Evolutionary conservation across 2,329 filamentous ascomycete species (phyloP).

Genomic region (Diaporthe humulicola): DNA sequence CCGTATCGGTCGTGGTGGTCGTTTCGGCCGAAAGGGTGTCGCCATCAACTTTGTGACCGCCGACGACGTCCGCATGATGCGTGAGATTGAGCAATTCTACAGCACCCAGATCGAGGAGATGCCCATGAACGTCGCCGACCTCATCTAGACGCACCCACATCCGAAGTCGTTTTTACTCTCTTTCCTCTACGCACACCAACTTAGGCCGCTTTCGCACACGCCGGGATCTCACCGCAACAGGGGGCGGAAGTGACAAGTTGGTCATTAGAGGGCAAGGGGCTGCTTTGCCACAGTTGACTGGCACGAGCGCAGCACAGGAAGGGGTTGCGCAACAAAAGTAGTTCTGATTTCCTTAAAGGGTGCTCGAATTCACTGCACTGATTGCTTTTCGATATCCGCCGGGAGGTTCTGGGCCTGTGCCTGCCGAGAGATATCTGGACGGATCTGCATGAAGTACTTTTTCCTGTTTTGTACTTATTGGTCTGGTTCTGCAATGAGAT

Average conservation of each 20-base stretch:
- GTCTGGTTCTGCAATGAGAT: conserved; percentile 39
- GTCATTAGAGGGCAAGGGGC: conserved; percentile 42
- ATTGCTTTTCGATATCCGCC: conserved; percentile 40
- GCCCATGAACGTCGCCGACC: conserved; percentile 91
- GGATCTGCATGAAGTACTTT: conserved; percentile 38
- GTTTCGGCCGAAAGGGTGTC: conserved; percentile 98
- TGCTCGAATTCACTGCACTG: conserved; percentile 40
- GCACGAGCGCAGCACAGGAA: conserved; percentile 35
- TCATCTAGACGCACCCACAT: conserved; percentile 52
- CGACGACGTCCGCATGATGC: conserved; percentile 96
- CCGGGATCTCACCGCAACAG: conserved; percentile 30
- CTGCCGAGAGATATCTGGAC: conserved; percentile 34
- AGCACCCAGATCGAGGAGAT: conserved; percentile 99
- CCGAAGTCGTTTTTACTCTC: conserved; percentile 37
- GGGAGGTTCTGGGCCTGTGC: conserved; percentile 32
- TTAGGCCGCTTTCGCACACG: conserved; percentile 36
- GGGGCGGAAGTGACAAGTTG: conserved; percentile 39
- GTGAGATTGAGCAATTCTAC: conserved; percentile 82
- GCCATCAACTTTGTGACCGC: conserved; percentile 99
- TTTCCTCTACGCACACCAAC: conserved; percentile 39
- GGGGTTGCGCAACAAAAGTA: conserved; percentile 39
- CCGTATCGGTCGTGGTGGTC: conserved; percentile 93
- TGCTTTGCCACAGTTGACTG: conserved; percentile 37
- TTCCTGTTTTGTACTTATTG: conserved; percentile 38
- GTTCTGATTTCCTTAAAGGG: conserved; percentile 37